Evolutionary conservation across 768 basidiomycete species (phyloP).

Genomic region (Boletus tomentosulus): DNA sequence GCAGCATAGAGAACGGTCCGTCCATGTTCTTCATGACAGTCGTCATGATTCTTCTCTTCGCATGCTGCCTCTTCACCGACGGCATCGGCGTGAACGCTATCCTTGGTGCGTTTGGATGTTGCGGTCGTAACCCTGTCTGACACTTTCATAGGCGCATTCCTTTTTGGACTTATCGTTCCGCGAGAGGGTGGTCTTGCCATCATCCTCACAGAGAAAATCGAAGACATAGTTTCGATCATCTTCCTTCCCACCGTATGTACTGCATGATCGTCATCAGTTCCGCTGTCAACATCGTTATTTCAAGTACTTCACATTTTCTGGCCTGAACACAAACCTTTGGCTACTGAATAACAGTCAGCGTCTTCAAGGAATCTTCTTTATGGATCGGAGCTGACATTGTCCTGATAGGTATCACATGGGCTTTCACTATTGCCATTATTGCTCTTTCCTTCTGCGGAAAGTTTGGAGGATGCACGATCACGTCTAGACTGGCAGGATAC

Average conservation of each 20-base stretch:
- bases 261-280: background rate
- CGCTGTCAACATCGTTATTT: background rate
- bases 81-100: conserved; percentile 89
- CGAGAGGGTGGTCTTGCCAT: conserved; percentile 85
- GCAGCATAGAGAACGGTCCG: conserved; percentile 77
- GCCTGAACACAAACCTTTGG: conserved; percentile 83
- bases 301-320: conserved; percentile 90
- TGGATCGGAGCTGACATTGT: background rate
- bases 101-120: conserved; percentile 51
- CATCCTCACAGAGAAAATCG: conserved; percentile 85
- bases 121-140: background rate
- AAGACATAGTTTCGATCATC: conserved; percentile 88
- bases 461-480: conserved; percentile 77
- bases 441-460: conserved; percentile 82
- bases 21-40: conserved; percentile 87
- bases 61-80: conserved; percentile 88
- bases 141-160: conserved; percentile 61
- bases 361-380: background rate
- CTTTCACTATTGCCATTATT: conserved; percentile 76
- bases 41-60: conserved; percentile 75
- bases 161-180: conserved; percentile 78
- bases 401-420: conserved; percentile 73
- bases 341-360: conserved; percentile 66
- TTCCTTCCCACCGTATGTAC: conserved; percentile 72
- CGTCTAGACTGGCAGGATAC: conserved; percentile 67